phyloP scores from a whole-genome alignment of 2,329 filamentous ascomycete genomes.

The Massarina eburnea region DNA sequence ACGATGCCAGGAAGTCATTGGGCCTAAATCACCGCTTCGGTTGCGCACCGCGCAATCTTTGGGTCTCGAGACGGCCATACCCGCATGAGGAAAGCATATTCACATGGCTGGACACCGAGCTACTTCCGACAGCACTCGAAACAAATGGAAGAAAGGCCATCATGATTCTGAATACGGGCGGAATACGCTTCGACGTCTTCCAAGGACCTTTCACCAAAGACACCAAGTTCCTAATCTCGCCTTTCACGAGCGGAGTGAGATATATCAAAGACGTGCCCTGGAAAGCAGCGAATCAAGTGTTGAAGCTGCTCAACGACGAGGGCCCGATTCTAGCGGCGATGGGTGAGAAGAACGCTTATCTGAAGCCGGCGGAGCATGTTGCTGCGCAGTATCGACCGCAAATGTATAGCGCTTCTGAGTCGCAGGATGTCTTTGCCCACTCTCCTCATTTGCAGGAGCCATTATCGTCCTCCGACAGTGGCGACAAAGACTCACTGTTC shows the following conservation, averaged over 20 bases:
- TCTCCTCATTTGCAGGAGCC: conserved; percentile 10
- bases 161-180: conserved; percentile 83
- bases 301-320: conserved; percentile 60
- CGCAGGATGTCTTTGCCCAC: neutral
- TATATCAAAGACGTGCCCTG: conserved; percentile 83
- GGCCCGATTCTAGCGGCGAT: conserved; percentile 51
- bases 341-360: conserved; percentile 30
- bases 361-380: conserved; percentile 52
- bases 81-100: conserved; percentile 75
- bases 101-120: conserved; percentile 73
- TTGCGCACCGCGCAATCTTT: conserved; percentile 79
- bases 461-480: neutral
- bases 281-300: conserved; percentile 68
- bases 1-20: conserved; percentile 68
- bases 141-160: conserved; percentile 63
- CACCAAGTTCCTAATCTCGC: conserved; percentile 81
- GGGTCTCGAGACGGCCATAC: conserved; percentile 79
- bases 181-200: conserved; percentile 94
- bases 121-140: conserved; percentile 68
- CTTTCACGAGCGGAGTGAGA: conserved; percentile 78
- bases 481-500: conserved; percentile 44
- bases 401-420: conserved; percentile 9
- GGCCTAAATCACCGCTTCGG: conserved; percentile 74
- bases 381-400: conserved; percentile 27
- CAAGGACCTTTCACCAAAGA: conserved; percentile 88